Evolutionary conservation across 441 rosid species (phyloP), one percentile per base, ranked within the genome.

Genomic region (Kokia cookei): DNA sequence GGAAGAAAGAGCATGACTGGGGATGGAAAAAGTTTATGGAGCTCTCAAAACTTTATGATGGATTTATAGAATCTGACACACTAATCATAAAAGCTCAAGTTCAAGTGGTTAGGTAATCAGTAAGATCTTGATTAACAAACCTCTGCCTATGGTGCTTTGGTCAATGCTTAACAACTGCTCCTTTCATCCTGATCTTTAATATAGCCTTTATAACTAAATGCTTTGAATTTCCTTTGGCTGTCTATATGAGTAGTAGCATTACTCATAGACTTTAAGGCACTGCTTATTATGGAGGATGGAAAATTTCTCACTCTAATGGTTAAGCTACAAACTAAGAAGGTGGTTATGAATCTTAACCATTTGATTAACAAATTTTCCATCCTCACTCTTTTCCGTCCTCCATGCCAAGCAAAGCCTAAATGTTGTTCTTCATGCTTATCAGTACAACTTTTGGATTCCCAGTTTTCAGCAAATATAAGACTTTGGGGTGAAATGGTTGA

Each of bases 1-100:
- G 95, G 84, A 93, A 95, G 92, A 92, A 95, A 82, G 99, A 95
- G 90, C 99, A 96, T 82, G 99, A 96, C 63, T 96, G 98, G 99
- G 99, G 99, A 5, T 93, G 99, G 98, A 91, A 92, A 85, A 93
- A 92, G 76, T 92, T 96, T 82, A 93, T 96, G 89, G 99, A 93
- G 80, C 84, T 92, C 68, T 84, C 90, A 43, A 93, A 93, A 80
- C 83, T 95, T 64, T 69, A 83, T 42, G 98, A 95, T 48, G 98
- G 98, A 61, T 95, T 95, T 80, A 81, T 91, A 79, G 98, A 91
- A 72, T 82, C 88, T 64, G 97, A 86, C 79, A 87, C 90, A 40
- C 92, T 95, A 27, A 87, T 82, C 19, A 90, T 95, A 88, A 86
- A 88, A 78, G 98, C 99, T 79, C 94, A 93, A 86, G 98, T 95